Percentiles rank a stretch among this genome's conserved stretches.
These are phyloP conservation scores for Wallacemonas sp. DNA, from an alignment of 208 protist genomes.

Conservation along the genomic window DNA sequence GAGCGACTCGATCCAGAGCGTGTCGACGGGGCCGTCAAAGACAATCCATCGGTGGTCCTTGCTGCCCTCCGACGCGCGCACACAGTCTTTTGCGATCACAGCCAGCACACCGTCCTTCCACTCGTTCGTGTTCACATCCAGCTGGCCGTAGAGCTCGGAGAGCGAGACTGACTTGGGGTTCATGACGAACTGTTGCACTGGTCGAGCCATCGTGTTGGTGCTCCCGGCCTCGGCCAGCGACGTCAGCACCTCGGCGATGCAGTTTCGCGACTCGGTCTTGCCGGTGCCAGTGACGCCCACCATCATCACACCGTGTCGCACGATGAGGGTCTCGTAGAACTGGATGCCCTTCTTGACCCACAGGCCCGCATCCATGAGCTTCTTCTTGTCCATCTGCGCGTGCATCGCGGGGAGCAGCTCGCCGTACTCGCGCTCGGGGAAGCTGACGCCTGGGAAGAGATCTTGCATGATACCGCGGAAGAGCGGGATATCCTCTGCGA, in stretches of 20 bases:
- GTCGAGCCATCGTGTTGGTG: conserved; percentile 70
- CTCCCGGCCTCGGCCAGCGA: conserved; percentile 56
- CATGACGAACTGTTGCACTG: conserved; percentile 93
- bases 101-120: conserved; percentile 94
- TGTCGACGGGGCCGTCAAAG: conserved; percentile 99
- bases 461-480: conserved; percentile 98
- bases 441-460: conserved; percentile 96
- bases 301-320: conserved; percentile 98
- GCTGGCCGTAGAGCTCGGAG: conserved; percentile 97
- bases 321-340: conserved; percentile 98
- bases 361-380: conserved; percentile 72
- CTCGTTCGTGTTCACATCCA: conserved; percentile 94
- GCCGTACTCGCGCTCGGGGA: conserved; percentile 94
- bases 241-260: conserved; percentile 77
- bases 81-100: conserved; percentile 89
- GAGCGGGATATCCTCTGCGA: conserved; percentile 97
- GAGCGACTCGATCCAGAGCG: conserved; percentile 99
- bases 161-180: conserved; percentile 98
- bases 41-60: conserved; percentile 96
- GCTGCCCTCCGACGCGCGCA: conserved; percentile 75
- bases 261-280: conserved; percentile 91
- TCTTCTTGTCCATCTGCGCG: conserved; percentile 59
- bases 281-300: conserved; percentile 97
- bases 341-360: conserved; percentile 96
- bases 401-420: conserved; percentile 92